phyloP scores from a whole-genome alignment of 805 yeast genomes.

The Helenozyma baotianmanensis region DNA sequence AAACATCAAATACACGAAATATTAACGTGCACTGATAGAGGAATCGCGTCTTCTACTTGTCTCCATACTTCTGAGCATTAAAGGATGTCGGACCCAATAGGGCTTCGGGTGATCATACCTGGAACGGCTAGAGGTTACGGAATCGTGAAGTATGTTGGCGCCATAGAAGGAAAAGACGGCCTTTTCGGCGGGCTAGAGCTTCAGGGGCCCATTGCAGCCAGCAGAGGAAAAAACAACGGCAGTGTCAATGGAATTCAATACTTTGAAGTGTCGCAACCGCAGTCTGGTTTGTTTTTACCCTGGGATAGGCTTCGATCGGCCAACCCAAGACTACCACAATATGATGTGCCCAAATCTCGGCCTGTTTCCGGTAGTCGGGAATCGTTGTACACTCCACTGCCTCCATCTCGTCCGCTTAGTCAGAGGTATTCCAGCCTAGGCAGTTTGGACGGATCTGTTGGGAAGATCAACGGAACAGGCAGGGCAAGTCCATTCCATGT shows the following conservation, averaged over 20 bases:
- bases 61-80: too few relatives aligned
- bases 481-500: slow-evolving; percentile 1
- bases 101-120: slow-evolving; percentile 47
- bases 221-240: slow-evolving; percentile 84
- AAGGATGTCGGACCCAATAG: slow-evolving; percentile 32
- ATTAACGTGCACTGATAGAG: too few relatives aligned
- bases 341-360: slow-evolving; percentile 4
- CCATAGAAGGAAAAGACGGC: slow-evolving; percentile 67
- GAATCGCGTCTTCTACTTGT: too few relatives aligned
- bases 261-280: slow-evolving; percentile 59
- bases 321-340: slow-evolving; percentile 26
- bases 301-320: slow-evolving; percentile 40
- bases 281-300: slow-evolving; percentile 73
- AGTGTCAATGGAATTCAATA: slow-evolving; percentile 66
- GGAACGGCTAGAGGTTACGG: slow-evolving; percentile 61
- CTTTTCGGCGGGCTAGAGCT: slow-evolving; percentile 85
- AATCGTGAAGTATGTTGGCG: slow-evolving; percentile 64
- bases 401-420: slow-evolving; percentile 1
- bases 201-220: slow-evolving; percentile 51
- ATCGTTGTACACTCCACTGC: slow-evolving; percentile 11
- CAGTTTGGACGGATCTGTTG: slow-evolving; percentile 1
- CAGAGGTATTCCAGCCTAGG: background rate
- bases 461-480: background rate
- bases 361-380: slow-evolving; percentile 5
- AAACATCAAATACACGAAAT: too few relatives aligned